phyloP scores from a whole-genome alignment of 352 stramenopile genomes.

The Blastocystis sp. region DNA sequence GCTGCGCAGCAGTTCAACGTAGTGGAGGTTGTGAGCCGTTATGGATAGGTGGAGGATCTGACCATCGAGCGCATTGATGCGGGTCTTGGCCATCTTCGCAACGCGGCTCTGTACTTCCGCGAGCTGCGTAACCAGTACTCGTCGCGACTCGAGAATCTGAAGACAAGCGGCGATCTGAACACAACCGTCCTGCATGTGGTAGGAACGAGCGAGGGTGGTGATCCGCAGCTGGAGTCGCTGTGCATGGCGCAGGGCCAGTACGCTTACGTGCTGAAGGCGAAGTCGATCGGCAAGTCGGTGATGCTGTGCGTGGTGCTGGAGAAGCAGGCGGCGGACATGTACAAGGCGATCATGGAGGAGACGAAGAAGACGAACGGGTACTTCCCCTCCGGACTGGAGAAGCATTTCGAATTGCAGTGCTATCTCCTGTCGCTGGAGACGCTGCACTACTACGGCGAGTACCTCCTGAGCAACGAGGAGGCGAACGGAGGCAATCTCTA shows the following conservation, averaged over 20 bases:
- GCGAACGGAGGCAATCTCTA: constrained; percentile 28
- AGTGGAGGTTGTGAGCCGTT: neutral
- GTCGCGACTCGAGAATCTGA: neutral
- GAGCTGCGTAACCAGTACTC: constrained; percentile 33
- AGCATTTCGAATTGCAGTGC: constrained; percentile 60
- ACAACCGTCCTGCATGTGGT: neutral
- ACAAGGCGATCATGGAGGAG: neutral
- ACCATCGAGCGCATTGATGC: neutral
- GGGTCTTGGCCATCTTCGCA: constrained; percentile 12
- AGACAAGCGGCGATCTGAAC: neutral
- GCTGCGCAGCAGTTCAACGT: constrained; percentile 23
- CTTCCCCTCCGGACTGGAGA: constrained; percentile 24
- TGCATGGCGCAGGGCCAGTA: constrained; percentile 55
- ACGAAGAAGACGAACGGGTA: constrained; percentile 1
- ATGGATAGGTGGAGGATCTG: neutral
- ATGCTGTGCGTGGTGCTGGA: neutral
- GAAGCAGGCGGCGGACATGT: neutral
- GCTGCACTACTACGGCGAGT: constrained; percentile 21
- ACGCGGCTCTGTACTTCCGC: constrained; percentile 43
- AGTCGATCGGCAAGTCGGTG: neutral
- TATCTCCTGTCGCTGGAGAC: neutral
- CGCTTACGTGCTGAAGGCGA: constrained; percentile 38
- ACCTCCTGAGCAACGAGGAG: neutral
- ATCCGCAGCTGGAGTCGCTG: constrained; percentile 23
- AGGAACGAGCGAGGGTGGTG: neutral